Evolutionary conservation across 805 yeast genomes (phyloP).

Genomic region (Candida verbasci): DNA sequence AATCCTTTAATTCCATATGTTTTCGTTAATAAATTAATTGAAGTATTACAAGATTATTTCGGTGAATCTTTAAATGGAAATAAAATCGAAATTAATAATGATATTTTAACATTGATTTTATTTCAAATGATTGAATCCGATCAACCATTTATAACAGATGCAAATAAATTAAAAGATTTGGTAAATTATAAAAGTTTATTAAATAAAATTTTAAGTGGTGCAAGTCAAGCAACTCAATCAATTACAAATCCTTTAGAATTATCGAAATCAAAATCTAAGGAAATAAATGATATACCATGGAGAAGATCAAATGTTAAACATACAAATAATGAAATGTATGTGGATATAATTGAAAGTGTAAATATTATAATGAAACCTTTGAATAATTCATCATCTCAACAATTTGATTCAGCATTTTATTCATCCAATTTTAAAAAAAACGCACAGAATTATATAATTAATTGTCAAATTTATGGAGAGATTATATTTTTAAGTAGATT

Average conservation of each 20-base stretch:
- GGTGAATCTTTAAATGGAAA: conserved; percentile 31
- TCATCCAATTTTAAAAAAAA: conserved; percentile 14
- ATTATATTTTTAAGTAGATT: conserved; percentile 62
- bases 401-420: conserved; percentile 25
- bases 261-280: too few relatives aligned
- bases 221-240: conserved; percentile 19
- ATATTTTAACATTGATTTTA: conserved; percentile 63
- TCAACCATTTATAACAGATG: conserved; percentile 66
- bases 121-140: conserved; percentile 80
- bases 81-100: conserved; percentile 65
- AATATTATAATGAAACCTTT: conserved; percentile 47
- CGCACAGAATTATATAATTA: conserved; percentile 31
- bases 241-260: background rate
- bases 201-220: conserved; percentile 45
- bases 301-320: conserved; percentile 65
- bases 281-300: conserved; percentile 57
- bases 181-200: conserved; percentile 63
- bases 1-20: conserved; percentile 56
- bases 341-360: conserved; percentile 71
- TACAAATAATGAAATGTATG: conserved; percentile 78
- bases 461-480: conserved; percentile 59
- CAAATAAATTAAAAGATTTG: conserved; percentile 62
- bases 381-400: conserved; percentile 20
- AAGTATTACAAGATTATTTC: conserved; percentile 55
- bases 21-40: conserved; percentile 47